Evolutionary conservation across 768 basidiomycete genomes (phyloP), one percentile per base, ranked within the genome.

Genomic region (Holtermanniella nyarrowii): DNA sequence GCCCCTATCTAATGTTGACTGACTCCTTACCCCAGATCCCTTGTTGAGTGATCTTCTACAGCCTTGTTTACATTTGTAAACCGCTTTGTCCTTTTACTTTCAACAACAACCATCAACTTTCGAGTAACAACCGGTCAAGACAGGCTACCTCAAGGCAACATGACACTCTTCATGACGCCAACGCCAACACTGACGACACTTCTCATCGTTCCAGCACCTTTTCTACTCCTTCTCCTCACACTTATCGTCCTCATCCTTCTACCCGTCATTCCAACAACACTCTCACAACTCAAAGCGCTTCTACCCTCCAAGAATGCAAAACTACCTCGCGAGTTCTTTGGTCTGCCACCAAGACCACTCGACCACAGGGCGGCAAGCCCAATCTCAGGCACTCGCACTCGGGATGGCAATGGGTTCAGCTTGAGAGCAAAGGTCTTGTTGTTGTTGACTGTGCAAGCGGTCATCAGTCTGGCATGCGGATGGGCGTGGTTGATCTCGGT

Each of bases 301-400:
- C 10, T 37, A 16, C 12, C 56, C 57, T 18, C 48, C 42, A 5
- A 37, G 46, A 43, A 37, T 49, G 16, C 51, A 51, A 14, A 67
- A 37, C 57, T 67, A 16, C 65, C 65, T 18, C 48, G 65, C 46
- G 60, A 64, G 46, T 64, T 64, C 59, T 67, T 67, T 59, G 62
- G 62, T 44, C 54, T 67, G 12, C 62, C 65, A 24, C 60, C 65
- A 10, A 42, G 26, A 20, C 41, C 46, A 22, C 18, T 25, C 3
- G 25, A 11, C 31, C 48, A 50, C 16, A 24, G 27, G n/a, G 31
- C 46, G 3, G 4, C 26, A 37, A 10, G 11, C 11, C 46, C 12
- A 14, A 26, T 52, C 31, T 4, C 26, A 25, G 14, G 16, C 41
- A 3, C 42, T 26, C 22, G 31, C 41, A 48, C 4, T 18, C 27